Evolutionary conservation across 208 protist genomes (phyloP), one percentile per base, ranked within the genome.

Genomic region (Leishmania arabica): DNA sequence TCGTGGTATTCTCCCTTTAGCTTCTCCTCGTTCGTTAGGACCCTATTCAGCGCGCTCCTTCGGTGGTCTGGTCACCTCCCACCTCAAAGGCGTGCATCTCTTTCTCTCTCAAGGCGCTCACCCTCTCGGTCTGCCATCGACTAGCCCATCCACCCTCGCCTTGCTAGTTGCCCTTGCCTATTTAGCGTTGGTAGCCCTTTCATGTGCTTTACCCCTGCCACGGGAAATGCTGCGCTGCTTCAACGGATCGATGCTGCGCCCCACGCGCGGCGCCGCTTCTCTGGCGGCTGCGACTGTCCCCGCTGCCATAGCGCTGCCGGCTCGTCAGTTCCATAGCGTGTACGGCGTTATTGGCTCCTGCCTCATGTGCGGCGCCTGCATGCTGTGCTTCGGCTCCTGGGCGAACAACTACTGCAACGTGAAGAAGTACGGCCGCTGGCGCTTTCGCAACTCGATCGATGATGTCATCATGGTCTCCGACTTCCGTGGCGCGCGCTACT

Each of bases 341-440:
- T 86, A 90, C 58, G 78, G 86, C 64, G 51, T 97, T 65, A 80
- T 92, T 24, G 89, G 86, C 51, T 95, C 92, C 42, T 82, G 84
- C 72, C 75, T 91, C 64, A 95, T 89, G 85, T 95, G 91, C 71
- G 72, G 77, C n/a, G 88, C 84, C 45, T 95, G 90, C 86, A 90
- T 97, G 82, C 75, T 93, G 31, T 95, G 88, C 86, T 96, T 96
- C 85, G 90, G 84, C 70, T 94, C 88, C 65, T 96, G 92, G 92
- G 94, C 89, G 1, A 97, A 97, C 84, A 96, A 96, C 86, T 89
- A 90, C 77, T 93, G 88, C 82, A 97, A 97, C 84, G 92, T 97
- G 54, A 86, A 84, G 70, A 96, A 93, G 78, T 96, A 96, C 78
- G 94, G 94, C 51, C 89, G 89, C 34, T 97, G 91, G 90, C 89